Conservation (phyloP, 306 rosid species). For the Fragaria iinumae region DNA sequence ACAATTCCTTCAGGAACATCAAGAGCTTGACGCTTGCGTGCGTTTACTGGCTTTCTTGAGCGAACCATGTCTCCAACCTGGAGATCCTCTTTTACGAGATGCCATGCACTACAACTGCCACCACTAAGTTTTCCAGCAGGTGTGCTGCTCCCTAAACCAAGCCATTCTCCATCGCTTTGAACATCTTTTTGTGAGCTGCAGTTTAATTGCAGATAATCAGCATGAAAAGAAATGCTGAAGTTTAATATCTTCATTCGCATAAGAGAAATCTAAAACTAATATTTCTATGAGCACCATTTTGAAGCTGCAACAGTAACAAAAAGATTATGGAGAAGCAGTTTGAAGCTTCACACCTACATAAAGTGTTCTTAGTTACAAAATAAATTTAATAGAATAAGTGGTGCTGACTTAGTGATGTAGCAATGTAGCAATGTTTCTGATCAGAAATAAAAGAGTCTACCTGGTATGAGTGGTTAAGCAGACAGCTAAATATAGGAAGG, state of each 20-base stretch:
- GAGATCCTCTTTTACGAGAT: slow-evolving; percentile 62
- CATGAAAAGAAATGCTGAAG: background rate
- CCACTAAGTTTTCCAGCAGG: slow-evolving; percentile 36
- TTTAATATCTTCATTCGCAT: background rate
- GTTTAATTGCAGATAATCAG: slow-evolving; percentile 16
- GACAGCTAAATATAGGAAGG: background rate
- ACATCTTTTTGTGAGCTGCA: slow-evolving; percentile 57
- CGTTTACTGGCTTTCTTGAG: slow-evolving; percentile 58
- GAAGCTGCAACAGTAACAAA: background rate
- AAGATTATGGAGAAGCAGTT: background rate
- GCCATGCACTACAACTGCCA: slow-evolving; percentile 50
- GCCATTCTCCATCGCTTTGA: slow-evolving; percentile 58
- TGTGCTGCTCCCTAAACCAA: slow-evolving; percentile 41
- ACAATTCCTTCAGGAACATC: slow-evolving; percentile 67
- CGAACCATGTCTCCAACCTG: slow-evolving; percentile 67
- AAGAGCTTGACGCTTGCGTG: slow-evolving; percentile 51
- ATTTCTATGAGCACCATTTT: background rate
- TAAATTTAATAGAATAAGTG: background rate
- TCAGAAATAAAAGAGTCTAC: background rate
- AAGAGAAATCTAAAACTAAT: background rate
- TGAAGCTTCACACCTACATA: background rate
- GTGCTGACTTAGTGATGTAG: background rate
- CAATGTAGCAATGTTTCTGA: background rate
- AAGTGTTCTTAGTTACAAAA: background rate
- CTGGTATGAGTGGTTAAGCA: background rate